Evolutionary conservation across 768 basidiomycete species (phyloP).

Genomic region (Suillus decipiens): DNA sequence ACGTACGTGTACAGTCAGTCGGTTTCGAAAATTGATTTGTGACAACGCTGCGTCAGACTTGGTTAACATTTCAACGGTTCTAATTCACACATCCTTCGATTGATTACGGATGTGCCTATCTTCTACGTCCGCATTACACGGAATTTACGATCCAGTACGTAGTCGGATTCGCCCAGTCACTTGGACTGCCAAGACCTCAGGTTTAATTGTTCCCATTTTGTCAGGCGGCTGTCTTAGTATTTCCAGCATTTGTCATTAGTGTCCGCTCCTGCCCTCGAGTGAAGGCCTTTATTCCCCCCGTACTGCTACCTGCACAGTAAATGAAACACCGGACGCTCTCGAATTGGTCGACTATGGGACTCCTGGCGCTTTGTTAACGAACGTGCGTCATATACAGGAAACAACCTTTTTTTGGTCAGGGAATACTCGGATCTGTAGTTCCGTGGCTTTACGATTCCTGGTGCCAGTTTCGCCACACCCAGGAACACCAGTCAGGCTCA

Average conservation of each 20-base stretch:
- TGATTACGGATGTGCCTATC: background rate
- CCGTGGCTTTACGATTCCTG: background rate
- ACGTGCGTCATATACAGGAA: background rate
- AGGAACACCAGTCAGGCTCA: background rate
- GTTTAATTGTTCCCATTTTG: background rate
- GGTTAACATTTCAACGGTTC: background rate
- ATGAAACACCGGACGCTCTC: background rate
- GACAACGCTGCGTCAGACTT: background rate
- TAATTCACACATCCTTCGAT: background rate
- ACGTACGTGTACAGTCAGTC: background rate
- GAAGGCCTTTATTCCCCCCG: background rate
- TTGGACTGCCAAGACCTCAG: background rate
- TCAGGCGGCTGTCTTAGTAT: background rate
- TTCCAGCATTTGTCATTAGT: background rate
- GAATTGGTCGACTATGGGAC: background rate
- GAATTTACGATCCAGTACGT: background rate
- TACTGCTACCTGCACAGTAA: background rate
- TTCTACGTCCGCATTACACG: background rate
- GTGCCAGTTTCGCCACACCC: background rate
- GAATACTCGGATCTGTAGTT: too few species aligned
- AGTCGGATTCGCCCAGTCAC: background rate
- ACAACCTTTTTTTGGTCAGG: background rate
- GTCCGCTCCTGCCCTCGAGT: background rate
- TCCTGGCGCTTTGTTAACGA: background rate
- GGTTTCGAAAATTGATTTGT: background rate